phyloP scores from a whole-genome alignment of 331 rosid species.

The Quercus phellos region DNA sequence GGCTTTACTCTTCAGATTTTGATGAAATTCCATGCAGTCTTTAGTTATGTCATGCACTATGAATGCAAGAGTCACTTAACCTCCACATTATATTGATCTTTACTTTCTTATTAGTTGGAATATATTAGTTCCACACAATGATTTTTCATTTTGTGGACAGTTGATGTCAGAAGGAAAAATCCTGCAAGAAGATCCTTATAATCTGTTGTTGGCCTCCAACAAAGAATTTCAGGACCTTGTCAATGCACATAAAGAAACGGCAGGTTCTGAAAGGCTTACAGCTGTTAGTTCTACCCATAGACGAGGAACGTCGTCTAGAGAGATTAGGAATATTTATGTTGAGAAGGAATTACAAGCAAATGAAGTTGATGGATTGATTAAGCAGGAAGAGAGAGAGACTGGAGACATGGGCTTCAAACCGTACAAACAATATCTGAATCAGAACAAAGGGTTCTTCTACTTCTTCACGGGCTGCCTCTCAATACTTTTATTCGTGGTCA shows the following conservation, averaged over 20 bases:
- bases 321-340: slow-evolving; percentile 39
- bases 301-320: slow-evolving; percentile 20
- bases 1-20: too few relatives aligned
- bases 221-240: slow-evolving; percentile 74
- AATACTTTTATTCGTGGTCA: slow-evolving; percentile 42
- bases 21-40: too few relatives aligned
- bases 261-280: slow-evolving; percentile 53
- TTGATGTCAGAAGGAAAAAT: slow-evolving; percentile 78
- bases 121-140: neutral
- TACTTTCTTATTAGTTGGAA: neutral
- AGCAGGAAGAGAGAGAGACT: slow-evolving; percentile 67
- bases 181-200: slow-evolving; percentile 51
- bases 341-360: slow-evolving; percentile 31
- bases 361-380: slow-evolving; percentile 57
- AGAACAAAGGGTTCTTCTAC: slow-evolving; percentile 61
- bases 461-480: slow-evolving; percentile 31
- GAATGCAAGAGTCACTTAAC: neutral
- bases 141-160: slow-evolving; percentile 23
- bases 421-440: slow-evolving; percentile 58
- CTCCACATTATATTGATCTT: neutral
- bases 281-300: slow-evolving; percentile 31
- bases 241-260: slow-evolving; percentile 84
- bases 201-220: slow-evolving; percentile 50
- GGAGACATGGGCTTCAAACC: slow-evolving; percentile 73
- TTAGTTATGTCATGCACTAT: too few relatives aligned